phyloP scores from a whole-genome alignment of 441 rosid species.

The Eruca vesicaria region DNA sequence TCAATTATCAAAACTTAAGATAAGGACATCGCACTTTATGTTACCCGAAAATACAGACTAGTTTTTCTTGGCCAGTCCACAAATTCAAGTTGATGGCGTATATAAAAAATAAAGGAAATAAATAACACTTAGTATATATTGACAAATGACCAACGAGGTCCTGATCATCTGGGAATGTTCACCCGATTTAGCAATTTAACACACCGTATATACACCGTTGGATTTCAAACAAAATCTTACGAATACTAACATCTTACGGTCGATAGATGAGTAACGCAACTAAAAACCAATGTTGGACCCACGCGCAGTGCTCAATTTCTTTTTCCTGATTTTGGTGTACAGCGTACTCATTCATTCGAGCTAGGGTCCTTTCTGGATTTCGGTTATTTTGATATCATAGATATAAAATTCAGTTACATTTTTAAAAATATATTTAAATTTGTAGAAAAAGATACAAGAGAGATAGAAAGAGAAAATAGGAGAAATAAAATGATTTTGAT shows the following conservation, averaged over 20 bases:
- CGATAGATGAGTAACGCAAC: background rate
- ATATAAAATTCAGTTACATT: background rate
- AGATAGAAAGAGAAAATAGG: too few species aligned
- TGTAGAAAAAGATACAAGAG: too few species aligned
- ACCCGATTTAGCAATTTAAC: background rate
- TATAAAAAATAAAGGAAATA: background rate
- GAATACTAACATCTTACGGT: conserved; percentile 26
- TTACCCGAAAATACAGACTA: background rate
- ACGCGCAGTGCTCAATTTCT: background rate
- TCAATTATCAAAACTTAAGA: background rate
- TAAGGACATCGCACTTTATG: conserved; percentile 6
- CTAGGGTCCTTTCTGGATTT: background rate
- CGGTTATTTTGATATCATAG: background rate
- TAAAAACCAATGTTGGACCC: conserved; percentile 5
- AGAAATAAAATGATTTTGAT: too few species aligned
- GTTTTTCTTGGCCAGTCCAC: background rate
- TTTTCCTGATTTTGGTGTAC: background rate
- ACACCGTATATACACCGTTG: conserved; percentile 29
- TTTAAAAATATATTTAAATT: background rate
- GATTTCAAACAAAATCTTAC: conserved; percentile 16
- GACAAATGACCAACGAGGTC: background rate
- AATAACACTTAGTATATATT: background rate
- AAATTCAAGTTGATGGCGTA: conserved; percentile 5
- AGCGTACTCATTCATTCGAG: background rate
- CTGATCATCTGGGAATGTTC: conserved; percentile 14